phyloP scores from a whole-genome alignment of 75 land plant species.

The Pseudotsuga menziesii region DNA sequence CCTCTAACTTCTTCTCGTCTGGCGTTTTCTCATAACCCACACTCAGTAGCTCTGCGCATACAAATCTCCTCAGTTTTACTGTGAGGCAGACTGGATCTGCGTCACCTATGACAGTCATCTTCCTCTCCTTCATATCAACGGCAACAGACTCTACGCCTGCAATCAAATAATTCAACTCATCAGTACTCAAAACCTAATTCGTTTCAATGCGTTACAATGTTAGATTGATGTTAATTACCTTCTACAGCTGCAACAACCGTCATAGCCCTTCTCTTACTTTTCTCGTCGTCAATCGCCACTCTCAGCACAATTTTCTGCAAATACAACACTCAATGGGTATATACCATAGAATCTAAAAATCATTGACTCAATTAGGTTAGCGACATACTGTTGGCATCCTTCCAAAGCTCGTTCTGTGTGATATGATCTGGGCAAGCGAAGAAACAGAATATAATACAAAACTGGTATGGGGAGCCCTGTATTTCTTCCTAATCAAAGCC shows the following conservation, averaged over 20 bases:
- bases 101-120: constrained; percentile 40
- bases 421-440: too few relatives aligned
- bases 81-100: constrained; percentile 44
- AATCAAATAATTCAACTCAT: background rate
- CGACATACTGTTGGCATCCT: too few relatives aligned
- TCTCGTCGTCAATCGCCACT: background rate
- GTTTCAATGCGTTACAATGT: too few relatives aligned
- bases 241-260: background rate
- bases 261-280: background rate
- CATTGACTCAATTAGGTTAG: too few relatives aligned
- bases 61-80: constrained; percentile 41
- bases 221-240: background rate
- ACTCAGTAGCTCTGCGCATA: constrained; percentile 33
- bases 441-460: too few relatives aligned
- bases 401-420: too few relatives aligned
- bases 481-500: too few relatives aligned
- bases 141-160: constrained; percentile 46
- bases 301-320: background rate
- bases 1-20: constrained; percentile 1
- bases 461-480: too few relatives aligned
- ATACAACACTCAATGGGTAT: too few relatives aligned
- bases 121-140: constrained; percentile 48
- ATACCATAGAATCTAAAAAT: too few relatives aligned
- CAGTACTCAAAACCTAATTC: too few relatives aligned
- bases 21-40: constrained; percentile 49